A percentile compares a stretch with the other conserved stretches of the same genome.
Conservation (phyloP, 257 asterid genomes). For the Haberlea rhodopensis region DNA sequence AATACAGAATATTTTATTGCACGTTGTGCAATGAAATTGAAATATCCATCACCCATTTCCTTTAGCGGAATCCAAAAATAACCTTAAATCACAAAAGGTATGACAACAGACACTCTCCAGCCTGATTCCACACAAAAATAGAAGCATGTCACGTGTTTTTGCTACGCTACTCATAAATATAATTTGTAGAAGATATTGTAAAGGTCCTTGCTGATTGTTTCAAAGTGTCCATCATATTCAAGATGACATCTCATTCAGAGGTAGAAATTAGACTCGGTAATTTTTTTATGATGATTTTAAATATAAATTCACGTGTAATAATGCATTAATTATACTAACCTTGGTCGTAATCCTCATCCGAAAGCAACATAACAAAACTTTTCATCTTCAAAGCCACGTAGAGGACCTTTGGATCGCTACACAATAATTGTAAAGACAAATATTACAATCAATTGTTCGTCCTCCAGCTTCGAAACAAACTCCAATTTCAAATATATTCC, state of each 20-base stretch:
- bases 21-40: neutral
- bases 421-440: constrained; percentile 16
- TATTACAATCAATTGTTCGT: constrained; percentile 8
- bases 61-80: constrained; percentile 1
- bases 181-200: constrained; percentile 9
- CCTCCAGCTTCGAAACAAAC: constrained; percentile 13
- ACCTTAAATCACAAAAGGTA: neutral
- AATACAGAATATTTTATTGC: neutral
- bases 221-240: constrained; percentile 1
- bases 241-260: neutral
- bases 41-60: neutral
- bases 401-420: constrained; percentile 64
- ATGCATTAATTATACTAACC: constrained; percentile 41
- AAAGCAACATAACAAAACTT: constrained; percentile 79
- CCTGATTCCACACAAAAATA: constrained; percentile 6
- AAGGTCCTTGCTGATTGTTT: neutral
- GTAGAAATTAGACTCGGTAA: neutral
- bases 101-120: neutral
- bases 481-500: constrained; percentile 12
- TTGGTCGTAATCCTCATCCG: constrained; percentile 85
- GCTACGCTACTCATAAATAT: constrained; percentile 4
- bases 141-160: neutral
- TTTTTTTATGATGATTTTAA: neutral
- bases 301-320: neutral
- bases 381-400: constrained; percentile 95